A percentile compares a stretch with the other conserved stretches of the same genome.
phyloP scores from a whole-genome alignment of 208 protist species.

The Tritrichomonas foetus region DNA sequence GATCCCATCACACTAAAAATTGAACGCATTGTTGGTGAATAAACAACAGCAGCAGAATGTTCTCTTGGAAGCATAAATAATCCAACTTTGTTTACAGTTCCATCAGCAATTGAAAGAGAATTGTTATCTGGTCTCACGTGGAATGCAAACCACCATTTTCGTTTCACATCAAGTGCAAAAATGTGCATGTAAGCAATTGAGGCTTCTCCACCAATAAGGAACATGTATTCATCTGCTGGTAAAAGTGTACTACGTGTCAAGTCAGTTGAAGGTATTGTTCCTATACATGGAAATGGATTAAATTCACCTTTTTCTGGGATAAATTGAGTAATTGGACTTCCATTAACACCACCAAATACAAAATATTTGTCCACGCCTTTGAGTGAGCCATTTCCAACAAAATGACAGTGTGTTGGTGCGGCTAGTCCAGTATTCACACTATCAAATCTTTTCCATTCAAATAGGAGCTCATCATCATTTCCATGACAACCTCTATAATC shows the following conservation, averaged over 20 bases:
- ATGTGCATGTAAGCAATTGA: neutral
- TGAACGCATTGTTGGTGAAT: neutral
- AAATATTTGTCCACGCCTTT: neutral
- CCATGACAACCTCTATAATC: too few relatives aligned
- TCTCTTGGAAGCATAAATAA: neutral
- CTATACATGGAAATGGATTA: constrained; percentile 3
- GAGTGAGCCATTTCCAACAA: neutral
- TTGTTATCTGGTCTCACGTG: neutral
- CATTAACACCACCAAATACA: neutral
- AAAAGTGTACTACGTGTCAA: neutral
- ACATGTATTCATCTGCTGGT: neutral
- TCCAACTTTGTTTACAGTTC: neutral
- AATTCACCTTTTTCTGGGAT: neutral
- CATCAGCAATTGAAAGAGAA: neutral
- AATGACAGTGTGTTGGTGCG: neutral
- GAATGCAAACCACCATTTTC: constrained; percentile 14
- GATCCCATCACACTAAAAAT: constrained; percentile 1
- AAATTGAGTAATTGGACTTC: neutral
- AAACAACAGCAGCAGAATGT: neutral
- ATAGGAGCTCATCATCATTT: too few relatives aligned
- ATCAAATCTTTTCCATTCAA: neutral
- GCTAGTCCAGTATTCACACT: neutral
- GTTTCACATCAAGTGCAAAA: neutral
- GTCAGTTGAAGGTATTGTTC: neutral
- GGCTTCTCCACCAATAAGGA: constrained; percentile 21